phyloP scores from a whole-genome alignment of 495 filamentous ascomycete species.

The Podospora tetraspora region DNA sequence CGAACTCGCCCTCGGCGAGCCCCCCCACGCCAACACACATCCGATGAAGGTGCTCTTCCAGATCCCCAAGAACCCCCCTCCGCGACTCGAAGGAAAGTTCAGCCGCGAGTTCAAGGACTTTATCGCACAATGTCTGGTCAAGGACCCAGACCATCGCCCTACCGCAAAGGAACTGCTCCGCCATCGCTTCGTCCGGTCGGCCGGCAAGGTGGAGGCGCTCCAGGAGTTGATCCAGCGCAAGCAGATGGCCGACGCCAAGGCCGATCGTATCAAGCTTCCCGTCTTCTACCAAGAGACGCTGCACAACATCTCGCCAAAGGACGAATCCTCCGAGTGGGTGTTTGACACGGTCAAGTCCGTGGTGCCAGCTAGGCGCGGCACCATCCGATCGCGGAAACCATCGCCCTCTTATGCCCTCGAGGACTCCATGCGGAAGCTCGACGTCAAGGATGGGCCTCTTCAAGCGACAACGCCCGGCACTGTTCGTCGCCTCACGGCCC shows the following conservation, averaged over 20 bases:
- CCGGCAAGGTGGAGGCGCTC: slow-evolving; percentile 76
- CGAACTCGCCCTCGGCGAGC: slow-evolving; percentile 88
- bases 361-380: slow-evolving; percentile 34
- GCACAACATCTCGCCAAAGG: slow-evolving; percentile 61
- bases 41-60: slow-evolving; percentile 99
- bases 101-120: slow-evolving; percentile 93
- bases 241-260: slow-evolving; percentile 69
- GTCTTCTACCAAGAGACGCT: slow-evolving; percentile 89
- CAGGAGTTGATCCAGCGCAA: slow-evolving; percentile 83
- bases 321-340: slow-evolving; percentile 87
- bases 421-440: slow-evolving; percentile 55
- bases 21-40: slow-evolving; percentile 83
- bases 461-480: slow-evolving; percentile 49
- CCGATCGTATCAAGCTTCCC: slow-evolving; percentile 53
- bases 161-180: slow-evolving; percentile 84
- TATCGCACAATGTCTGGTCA: slow-evolving; percentile 79
- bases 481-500: slow-evolving; percentile 46
- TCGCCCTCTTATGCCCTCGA: slow-evolving; percentile 48
- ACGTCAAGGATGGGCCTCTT: slow-evolving; percentile 52
- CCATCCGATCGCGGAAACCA: slow-evolving; percentile 48
- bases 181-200: slow-evolving; percentile 81
- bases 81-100: slow-evolving; percentile 79
- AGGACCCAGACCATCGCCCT: slow-evolving; percentile 78
- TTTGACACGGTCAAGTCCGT: slow-evolving; percentile 87
- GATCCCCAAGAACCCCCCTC: slow-evolving; percentile 87